Evolutionary conservation across 345 rosid genomes (phyloP), one percentile per base, ranked within the genome.

Genomic region (Salix dunnii): DNA sequence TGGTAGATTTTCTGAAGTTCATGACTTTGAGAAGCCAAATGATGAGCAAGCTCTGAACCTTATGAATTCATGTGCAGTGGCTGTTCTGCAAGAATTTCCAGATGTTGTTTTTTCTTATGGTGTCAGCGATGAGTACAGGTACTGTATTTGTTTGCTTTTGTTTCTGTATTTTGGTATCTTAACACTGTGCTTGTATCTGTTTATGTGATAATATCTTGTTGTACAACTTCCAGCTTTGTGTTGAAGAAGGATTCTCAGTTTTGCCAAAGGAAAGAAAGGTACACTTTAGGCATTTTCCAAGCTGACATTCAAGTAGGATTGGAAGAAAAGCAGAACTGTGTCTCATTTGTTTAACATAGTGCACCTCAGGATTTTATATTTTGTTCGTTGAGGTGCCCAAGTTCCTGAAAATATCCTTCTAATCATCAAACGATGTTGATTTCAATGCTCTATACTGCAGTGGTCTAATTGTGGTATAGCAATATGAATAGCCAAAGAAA

Each of bases 121-220:
- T 66, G 96, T 88, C 68, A 95, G 98, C 79, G 97, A 93, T 80
- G 98, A 93, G 87, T 96, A 96, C 84, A 96, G 97, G 94, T 91
- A 76, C 27, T 14, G 30, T 0, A n/a, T 81, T 49, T 77, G 53
- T 66, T 51, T 65, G 68, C 27, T 68, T 30, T 36, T 38, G 18
- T 33, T 21, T 27, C 3, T 38, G 2, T 40, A 11, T n/a, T 55
- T 74, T 70, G 46, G 76, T 53, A 27, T 62, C 53, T 72, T 69
- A 66, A 17, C 18, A 65, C 30, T 76, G n/a, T 70, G 38, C 30
- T 80, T 81, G 31, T 2, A 30, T 42, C 5, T 7, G 13, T 30
- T 72, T 68, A 10, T 51, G 35, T 83, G 71, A 76, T 69, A 17
- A 68, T 40, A 72, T 79, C 60, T 70, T 70, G 75, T 68, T 63